A percentile compares a stretch with the other conserved stretches of the same genome.
Conservation (phyloP, 1,284 basidiomycete genomes). For the Taiwanofungus camphoratus region DNA sequence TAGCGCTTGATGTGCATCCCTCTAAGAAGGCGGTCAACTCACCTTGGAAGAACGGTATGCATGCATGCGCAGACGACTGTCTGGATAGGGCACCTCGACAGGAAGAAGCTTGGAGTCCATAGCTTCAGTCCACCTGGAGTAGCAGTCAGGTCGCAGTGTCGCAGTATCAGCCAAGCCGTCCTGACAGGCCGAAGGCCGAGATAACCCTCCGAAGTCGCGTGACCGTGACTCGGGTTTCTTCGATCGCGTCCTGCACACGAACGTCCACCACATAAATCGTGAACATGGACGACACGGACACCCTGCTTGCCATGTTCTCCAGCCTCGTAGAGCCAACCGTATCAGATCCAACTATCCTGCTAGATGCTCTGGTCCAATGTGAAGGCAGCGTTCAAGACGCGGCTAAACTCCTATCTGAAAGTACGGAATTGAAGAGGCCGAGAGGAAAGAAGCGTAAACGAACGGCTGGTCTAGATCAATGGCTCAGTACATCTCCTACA, state of each 20-base stretch:
- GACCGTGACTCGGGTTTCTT: no score
- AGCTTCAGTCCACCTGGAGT: not conserved
- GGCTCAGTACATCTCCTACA: conserved; percentile 38
- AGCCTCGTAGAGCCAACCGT: conserved; percentile 45
- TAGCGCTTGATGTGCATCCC: not conserved
- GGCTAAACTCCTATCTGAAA: conserved; percentile 30
- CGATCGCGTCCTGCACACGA: not conserved
- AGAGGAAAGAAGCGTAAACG: conserved; percentile 36
- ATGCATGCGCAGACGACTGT: conserved; percentile 4
- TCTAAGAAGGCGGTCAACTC: not conserved
- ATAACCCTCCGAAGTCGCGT: not conserved
- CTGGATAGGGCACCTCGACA: not conserved
- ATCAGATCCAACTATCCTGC: conserved; percentile 36
- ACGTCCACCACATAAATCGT: not conserved
- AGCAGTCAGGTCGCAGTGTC: no score
- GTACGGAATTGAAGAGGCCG: conserved; percentile 1
- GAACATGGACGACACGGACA: conserved; percentile 52
- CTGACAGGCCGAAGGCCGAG: no score
- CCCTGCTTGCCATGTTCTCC: conserved; percentile 55
- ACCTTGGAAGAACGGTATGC: not conserved
- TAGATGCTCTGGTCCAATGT: conserved; percentile 56
- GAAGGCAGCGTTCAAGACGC: conserved; percentile 60
- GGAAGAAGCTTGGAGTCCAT: conserved; percentile 6
- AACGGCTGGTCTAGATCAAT: conserved; percentile 41
- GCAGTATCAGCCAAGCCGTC: no score